A percentile compares a stretch with the other conserved stretches of the same genome.
phyloP scores from a whole-genome alignment of 106 monocot genomes.

The Dendrobium chrysotoxum region DNA sequence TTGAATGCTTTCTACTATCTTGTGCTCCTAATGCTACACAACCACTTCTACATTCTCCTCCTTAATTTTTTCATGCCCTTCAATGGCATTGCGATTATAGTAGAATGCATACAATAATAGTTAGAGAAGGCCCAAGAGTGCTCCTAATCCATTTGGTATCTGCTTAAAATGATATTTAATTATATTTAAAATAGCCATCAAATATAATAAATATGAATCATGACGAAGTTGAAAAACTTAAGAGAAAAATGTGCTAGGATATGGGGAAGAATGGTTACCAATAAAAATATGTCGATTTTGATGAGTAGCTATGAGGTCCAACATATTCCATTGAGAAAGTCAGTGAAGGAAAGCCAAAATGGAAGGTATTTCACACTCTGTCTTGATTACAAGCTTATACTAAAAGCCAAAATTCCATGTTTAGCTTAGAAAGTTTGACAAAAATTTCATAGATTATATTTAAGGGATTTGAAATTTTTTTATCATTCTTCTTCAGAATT shows the following conservation, averaged over 20 bases:
- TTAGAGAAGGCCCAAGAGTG: not conserved
- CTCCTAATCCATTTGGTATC: slow-evolving; percentile 12
- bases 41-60: no score
- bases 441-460: no score
- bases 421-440: not conserved
- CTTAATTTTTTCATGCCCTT: no score
- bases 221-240: not conserved
- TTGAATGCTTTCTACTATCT: no score
- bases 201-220: no score
- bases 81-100: not conserved
- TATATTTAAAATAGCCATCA: no score
- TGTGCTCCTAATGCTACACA: no score
- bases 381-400: slow-evolving; percentile 9
- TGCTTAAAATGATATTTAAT: not conserved
- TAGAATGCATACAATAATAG: slow-evolving; percentile 12
- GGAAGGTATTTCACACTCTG: slow-evolving; percentile 15
- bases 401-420: not conserved
- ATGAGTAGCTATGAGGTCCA: slow-evolving; percentile 7
- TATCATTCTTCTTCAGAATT: no score
- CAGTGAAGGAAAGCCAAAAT: slow-evolving; percentile 3
- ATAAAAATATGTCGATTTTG: slow-evolving; percentile 5
- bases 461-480: no score
- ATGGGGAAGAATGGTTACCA: not conserved
- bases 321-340: slow-evolving; percentile 8
- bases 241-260: not conserved